A percentile compares a stretch with the other conserved stretches of the same genome.
Evolutionary conservation across 768 basidiomycete species (phyloP).

Genomic region (Collybiopsis luxurians): DNA sequence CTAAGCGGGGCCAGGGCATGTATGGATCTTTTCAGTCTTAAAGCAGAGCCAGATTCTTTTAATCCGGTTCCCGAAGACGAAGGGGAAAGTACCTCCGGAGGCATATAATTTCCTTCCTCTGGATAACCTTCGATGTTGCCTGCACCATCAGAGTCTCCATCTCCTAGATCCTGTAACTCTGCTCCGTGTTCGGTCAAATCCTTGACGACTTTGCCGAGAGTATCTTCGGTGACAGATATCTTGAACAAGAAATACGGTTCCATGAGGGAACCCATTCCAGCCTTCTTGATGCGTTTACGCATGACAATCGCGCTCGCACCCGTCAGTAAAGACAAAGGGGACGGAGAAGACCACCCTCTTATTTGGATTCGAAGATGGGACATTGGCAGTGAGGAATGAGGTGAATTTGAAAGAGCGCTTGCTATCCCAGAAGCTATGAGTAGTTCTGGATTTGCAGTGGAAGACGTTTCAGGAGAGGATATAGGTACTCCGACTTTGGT

Average conservation of each 20-base stretch:
- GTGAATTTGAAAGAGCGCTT: slow-evolving; percentile 73
- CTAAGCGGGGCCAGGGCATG: slow-evolving; percentile 76
- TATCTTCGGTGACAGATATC: slow-evolving; percentile 62
- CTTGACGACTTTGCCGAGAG: slow-evolving; percentile 74
- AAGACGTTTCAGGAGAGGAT: slow-evolving; percentile 46
- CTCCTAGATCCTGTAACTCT: slow-evolving; percentile 69
- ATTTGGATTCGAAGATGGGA: slow-evolving; percentile 63
- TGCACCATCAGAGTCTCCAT: slow-evolving; percentile 27
- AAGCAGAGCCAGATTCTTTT: slow-evolving; percentile 25
- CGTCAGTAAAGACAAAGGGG: slow-evolving; percentile 52
- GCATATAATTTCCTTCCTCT: slow-evolving; percentile 70
- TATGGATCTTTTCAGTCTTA: slow-evolving; percentile 60
- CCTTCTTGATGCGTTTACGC: slow-evolving; percentile 56
- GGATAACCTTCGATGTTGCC: slow-evolving; percentile 45
- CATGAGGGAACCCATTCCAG: slow-evolving; percentile 70
- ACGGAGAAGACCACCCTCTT: slow-evolving; percentile 38
- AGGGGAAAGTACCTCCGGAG: slow-evolving; percentile 74
- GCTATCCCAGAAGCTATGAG: slow-evolving; percentile 68
- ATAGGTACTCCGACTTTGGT: slow-evolving; percentile 50
- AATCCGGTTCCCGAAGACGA: slow-evolving; percentile 40
- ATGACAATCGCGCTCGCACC: slow-evolving; percentile 64
- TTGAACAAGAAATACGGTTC: slow-evolving; percentile 78
- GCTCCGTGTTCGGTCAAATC: slow-evolving; percentile 83
- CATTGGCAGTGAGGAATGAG: slow-evolving; percentile 70
- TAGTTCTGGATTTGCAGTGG: slow-evolving; percentile 41